Base-by-base conservation (phyloP, 345 rosid species). In the Psidium friedrichsthalianum region DNA sequence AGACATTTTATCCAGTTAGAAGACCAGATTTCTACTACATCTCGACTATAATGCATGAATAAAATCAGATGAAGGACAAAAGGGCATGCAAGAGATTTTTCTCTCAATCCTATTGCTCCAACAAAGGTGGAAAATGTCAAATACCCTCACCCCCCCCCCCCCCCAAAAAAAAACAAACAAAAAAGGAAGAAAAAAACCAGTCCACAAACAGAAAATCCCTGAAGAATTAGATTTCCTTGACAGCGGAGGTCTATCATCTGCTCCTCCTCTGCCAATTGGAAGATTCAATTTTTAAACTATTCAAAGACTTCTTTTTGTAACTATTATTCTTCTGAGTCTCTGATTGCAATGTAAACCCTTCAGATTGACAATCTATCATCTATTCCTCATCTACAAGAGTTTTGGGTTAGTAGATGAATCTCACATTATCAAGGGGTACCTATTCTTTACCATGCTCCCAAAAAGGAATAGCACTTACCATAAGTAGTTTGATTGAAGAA, bases 401-500 rank as follows among this genome's bases (percentile, higher is more conserved):
- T 69, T 32, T 69, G 24, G 21, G 78, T 16, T 69, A 32, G 78
- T 8, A 20, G 78, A 18, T 69, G 12, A 32, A 69, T 82, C 25
- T 82, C 57, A 5, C 40, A 20, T 40, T 27, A 82, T 29, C 57
- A 82, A 53, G 12, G 36, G 2, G 78, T 13, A 59, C 42, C 78
- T 57, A 24, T 20, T 8, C 49, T 24, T 40, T 78, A 83, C 85
- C 12, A 74, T 22, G 56, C 20, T 69, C 15, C 15, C 29, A 8
- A 22, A 29, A 57, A 84, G 20, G n/a, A 82, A 83, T 44, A 20
- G 51, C 56, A 84, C 40, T 92, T 91, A 96, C 99, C 94, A 90
- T 89, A 86, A 97, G 94, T 91, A 97, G 91, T 85, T 93, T 91
- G 54, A 91, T 83, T 83, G 96, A 90, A 86, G 93, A 85, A 89